phyloP scores from a whole-genome alignment of 345 rosid species.

The Ailanthus altissimus region DNA sequence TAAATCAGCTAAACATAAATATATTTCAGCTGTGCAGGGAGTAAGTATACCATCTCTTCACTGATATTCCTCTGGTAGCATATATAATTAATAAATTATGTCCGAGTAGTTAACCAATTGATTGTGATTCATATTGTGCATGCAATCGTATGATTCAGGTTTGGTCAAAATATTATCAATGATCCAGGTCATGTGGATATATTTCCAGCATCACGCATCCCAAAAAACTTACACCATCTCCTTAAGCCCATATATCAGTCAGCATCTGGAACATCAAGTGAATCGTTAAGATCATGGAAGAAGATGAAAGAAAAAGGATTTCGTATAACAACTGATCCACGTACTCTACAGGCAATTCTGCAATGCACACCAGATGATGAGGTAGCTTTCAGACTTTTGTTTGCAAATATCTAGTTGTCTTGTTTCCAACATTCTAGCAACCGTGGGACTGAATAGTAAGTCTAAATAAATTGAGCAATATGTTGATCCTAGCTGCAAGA shows the following conservation, averaged over 20 bases:
- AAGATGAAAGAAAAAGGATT: conserved; percentile 58
- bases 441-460: conserved; percentile 4
- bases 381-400: conserved; percentile 42
- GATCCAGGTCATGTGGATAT: conserved; percentile 89
- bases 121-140: conserved; percentile 21
- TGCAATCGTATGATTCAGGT: conserved; percentile 46
- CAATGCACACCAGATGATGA: conserved; percentile 83
- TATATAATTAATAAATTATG: conserved; percentile 2
- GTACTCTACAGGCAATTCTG: conserved; percentile 59
- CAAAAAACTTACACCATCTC: conserved; percentile 66
- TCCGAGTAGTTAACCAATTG: conserved; percentile 14
- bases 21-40: conserved; percentile 66
- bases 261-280: conserved; percentile 35
- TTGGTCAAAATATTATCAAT: conserved; percentile 63
- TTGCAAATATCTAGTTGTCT: conserved; percentile 2
- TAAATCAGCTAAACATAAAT: conserved; percentile 67
- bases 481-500: conserved; percentile 10
- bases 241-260: conserved; percentile 52
- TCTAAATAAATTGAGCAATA: not conserved
- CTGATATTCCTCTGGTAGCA: not conserved
- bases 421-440: conserved; percentile 16
- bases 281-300: conserved; percentile 39
- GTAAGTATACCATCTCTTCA: conserved; percentile 48
- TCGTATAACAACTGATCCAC: conserved; percentile 63
- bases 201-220: conserved; percentile 72